These are phyloP conservation scores for Metarhizium humberi DNA, from an alignment of 2,329 filamentous ascomycete species.

Conservation along the genomic window DNA sequence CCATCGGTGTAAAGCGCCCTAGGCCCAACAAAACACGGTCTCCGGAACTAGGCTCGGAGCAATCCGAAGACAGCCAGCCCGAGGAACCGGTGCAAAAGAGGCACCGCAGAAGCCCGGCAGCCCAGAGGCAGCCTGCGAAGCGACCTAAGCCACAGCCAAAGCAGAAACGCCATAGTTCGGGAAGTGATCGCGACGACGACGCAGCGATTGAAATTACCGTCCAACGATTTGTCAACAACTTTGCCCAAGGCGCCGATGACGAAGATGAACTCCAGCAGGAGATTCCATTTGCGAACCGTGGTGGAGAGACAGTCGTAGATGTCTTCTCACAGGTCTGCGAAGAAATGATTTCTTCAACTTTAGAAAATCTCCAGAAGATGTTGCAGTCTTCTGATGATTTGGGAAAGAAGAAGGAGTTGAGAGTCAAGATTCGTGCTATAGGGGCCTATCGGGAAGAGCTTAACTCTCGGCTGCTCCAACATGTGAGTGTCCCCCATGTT, in stretches of 20 bases:
- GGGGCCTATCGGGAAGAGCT: constrained; percentile 51
- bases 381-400: constrained; percentile 28
- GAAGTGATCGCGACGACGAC: constrained; percentile 14
- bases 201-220: constrained; percentile 45
- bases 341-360: constrained; percentile 44
- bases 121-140: constrained; percentile 28
- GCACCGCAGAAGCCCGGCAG: constrained; percentile 28
- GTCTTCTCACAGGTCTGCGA: constrained; percentile 53
- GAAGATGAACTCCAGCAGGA: constrained; percentile 38
- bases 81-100: constrained; percentile 2
- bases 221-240: constrained; percentile 47
- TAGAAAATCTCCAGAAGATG: constrained; percentile 37
- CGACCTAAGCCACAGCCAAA: constrained; percentile 7
- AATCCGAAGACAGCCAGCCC: constrained; percentile 16
- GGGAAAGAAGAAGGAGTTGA: constrained; percentile 41
- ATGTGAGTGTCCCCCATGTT: constrained; percentile 33
- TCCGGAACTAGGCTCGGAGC: constrained; percentile 30
- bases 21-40: constrained; percentile 30
- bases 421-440: constrained; percentile 45
- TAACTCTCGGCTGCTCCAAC: constrained; percentile 44
- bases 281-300: constrained; percentile 43
- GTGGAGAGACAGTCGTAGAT: constrained; percentile 52
- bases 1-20: constrained; percentile 33
- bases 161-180: constrained; percentile 13
- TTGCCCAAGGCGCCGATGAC: constrained; percentile 30